Evolutionary conservation across 192 early-diverging fungal genomes (phyloP).

Genomic region (Backusella mclennaniae): DNA sequence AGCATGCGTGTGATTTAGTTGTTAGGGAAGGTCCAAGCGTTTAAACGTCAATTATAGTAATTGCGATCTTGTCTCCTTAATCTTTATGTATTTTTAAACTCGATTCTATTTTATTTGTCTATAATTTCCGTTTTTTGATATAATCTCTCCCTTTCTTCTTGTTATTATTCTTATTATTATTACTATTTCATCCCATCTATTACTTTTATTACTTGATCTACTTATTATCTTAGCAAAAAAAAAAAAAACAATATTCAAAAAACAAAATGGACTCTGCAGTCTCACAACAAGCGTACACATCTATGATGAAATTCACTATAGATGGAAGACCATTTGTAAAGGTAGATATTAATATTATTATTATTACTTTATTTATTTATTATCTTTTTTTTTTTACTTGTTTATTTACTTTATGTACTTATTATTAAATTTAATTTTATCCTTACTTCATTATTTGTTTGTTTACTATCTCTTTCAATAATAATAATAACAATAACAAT

Average conservation of each 20-base stretch:
- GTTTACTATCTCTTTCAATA: neutral
- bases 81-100: constrained; percentile 10
- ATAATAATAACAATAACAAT: neutral
- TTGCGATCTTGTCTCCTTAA: constrained; percentile 2
- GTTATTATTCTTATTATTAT: constrained; percentile 2
- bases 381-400: no score
- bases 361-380: no score
- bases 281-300: constrained; percentile 43
- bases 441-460: neutral
- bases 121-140: neutral
- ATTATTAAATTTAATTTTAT: neutral
- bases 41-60: neutral
- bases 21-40: constrained; percentile 1
- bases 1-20: constrained; percentile 1
- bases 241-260: neutral
- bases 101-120: constrained; percentile 13
- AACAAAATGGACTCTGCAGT: constrained; percentile 18
- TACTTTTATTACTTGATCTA: neutral
- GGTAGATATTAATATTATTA: constrained; percentile 31
- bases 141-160: constrained; percentile 4
- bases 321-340: constrained; percentile 58
- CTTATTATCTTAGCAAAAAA: neutral
- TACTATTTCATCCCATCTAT: neutral
- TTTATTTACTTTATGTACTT: neutral
- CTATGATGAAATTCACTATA: constrained; percentile 56